A percentile compares a stretch with the other conserved stretches of the same genome.
phyloP scores from a whole-genome alignment of 345 rosid genomes.

The Citropsis articulata region DNA sequence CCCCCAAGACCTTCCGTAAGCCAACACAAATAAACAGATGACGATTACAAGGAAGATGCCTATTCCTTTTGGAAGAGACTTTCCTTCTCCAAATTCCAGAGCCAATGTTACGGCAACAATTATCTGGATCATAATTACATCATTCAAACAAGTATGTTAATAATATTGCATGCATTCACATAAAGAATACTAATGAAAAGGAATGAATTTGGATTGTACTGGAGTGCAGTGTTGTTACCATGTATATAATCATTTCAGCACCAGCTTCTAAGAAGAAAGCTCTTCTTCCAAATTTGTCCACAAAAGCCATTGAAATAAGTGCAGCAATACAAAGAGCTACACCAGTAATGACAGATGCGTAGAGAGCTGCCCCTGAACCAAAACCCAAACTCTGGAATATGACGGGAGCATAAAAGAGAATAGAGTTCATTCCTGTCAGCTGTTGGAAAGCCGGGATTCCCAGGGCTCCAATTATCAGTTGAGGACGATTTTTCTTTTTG shows the following conservation, averaged over 20 bases:
- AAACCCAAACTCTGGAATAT: conserved; percentile 84
- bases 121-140: conserved; percentile 35
- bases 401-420: conserved; percentile 83
- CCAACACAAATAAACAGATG: conserved; percentile 67
- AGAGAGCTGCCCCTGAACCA: conserved; percentile 62
- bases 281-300: conserved; percentile 74
- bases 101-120: conserved; percentile 59
- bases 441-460: conserved; percentile 85
- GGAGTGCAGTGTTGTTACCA: conserved; percentile 38
- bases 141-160: background rate
- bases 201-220: background rate
- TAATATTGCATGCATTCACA: background rate
- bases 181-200: background rate
- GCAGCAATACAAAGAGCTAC: conserved; percentile 56
- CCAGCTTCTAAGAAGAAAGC: conserved; percentile 82
- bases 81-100: conserved; percentile 62
- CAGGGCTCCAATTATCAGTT: conserved; percentile 64
- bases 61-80: conserved; percentile 33
- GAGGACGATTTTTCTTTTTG: conserved; percentile 59
- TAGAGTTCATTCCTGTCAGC: conserved; percentile 80
- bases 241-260: conserved; percentile 60
- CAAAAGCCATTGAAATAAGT: conserved; percentile 61
- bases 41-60: conserved; percentile 55
- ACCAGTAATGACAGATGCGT: conserved; percentile 57
- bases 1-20: conserved; percentile 94